Percentiles rank a stretch among this genome's conserved stretches.
Evolutionary conservation across 352 stramenopile genomes (phyloP).

Genomic region (Salisapilia sapeloensis): DNA sequence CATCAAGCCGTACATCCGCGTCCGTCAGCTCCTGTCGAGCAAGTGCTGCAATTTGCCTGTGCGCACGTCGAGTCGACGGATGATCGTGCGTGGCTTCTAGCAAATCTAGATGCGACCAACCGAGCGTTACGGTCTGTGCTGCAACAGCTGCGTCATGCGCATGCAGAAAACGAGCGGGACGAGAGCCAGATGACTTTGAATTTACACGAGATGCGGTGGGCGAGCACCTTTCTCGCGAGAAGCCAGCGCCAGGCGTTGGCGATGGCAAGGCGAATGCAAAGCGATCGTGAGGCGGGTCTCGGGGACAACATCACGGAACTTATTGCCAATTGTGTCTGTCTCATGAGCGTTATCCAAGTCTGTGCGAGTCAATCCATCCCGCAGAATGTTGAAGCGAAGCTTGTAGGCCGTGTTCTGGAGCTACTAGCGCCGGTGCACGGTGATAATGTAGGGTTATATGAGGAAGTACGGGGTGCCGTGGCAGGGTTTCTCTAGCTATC

Average conservation of each 20-base stretch:
- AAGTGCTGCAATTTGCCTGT: conserved; percentile 6
- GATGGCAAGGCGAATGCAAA: conserved; percentile 2
- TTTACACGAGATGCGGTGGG: conserved; percentile 13
- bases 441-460: conserved; percentile 47
- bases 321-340: conserved; percentile 27
- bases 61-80: conserved; percentile 12
- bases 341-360: conserved; percentile 30
- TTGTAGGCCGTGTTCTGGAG: conserved; percentile 44
- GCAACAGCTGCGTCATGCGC: conserved; percentile 35
- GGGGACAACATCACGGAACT: conserved; percentile 31
- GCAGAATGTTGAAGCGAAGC: conserved; percentile 30
- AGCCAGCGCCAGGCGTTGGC: conserved; percentile 19
- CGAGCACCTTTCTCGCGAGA: conserved; percentile 26
- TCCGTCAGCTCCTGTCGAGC: conserved; percentile 8
- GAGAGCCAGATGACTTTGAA: conserved; percentile 9
- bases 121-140: conserved; percentile 28
- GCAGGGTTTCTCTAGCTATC: conserved; percentile 4
- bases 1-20: conserved; percentile 6
- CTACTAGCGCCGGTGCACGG: conserved; percentile 27
- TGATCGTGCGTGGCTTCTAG: conserved; percentile 38
- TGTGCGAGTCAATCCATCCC: conserved; percentile 13
- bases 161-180: too few relatives aligned
- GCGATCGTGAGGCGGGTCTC: conserved; percentile 5
- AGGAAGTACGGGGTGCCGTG: conserved; percentile 17
- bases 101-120: conserved; percentile 56